These are phyloP conservation scores for Rubroshorea leprosula DNA, from an alignment of 345 rosid genomes.

Conservation along the genomic window DNA sequence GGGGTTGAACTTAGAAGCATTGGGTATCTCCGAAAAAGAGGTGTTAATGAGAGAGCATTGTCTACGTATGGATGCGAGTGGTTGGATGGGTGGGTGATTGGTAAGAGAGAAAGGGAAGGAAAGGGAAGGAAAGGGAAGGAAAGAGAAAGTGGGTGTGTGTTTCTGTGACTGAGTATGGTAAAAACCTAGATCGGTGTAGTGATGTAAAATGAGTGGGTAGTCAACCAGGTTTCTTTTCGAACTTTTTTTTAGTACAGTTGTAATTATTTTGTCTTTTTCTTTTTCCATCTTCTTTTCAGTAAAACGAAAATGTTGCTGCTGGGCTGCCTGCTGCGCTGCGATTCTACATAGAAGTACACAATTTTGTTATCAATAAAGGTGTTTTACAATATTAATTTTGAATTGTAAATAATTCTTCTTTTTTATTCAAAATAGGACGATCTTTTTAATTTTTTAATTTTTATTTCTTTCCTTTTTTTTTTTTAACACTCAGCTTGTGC, in stretches of 20 bases:
- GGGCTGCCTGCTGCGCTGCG: neutral
- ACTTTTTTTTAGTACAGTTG: too few relatives aligned
- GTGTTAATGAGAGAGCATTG: conserved; percentile 4
- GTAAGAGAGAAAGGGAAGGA: neutral
- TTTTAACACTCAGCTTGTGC: too few relatives aligned
- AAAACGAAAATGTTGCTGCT: neutral
- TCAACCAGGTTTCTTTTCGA: neutral
- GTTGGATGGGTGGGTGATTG: conserved; percentile 4
- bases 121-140: neutral
- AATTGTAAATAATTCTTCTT: too few relatives aligned
- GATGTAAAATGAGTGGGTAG: neutral
- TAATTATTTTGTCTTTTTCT: neutral
- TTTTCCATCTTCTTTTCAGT: neutral
- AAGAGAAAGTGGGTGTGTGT: neutral
- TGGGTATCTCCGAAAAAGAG: neutral
- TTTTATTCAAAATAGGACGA: too few relatives aligned
- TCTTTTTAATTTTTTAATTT: too few relatives aligned
- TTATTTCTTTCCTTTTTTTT: too few relatives aligned
- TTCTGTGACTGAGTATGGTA: too few relatives aligned
- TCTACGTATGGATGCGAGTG: neutral
- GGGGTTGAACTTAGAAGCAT: neutral
- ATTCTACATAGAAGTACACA: too few relatives aligned
- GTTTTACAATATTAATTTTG: too few relatives aligned
- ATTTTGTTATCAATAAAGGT: too few relatives aligned
- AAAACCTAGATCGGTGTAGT: neutral